Evolutionary conservation across 176 grass and related monocot species (phyloP), one percentile per base, ranked within the genome.

Genomic region (Elaeis guineensis): DNA sequence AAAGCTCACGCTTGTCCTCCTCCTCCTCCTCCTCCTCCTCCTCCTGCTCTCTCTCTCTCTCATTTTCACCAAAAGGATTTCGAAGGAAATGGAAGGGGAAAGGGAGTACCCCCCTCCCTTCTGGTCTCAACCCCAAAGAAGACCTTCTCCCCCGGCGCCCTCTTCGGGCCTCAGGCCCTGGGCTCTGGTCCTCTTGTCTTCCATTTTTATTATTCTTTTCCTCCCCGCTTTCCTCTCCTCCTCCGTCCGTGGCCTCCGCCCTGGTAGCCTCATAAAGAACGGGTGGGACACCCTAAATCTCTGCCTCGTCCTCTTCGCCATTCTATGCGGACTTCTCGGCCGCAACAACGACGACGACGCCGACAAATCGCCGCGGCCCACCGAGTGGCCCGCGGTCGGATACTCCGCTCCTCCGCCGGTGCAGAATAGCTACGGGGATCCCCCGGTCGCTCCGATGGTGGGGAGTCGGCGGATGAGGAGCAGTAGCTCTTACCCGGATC

Each of bases 261-360:
- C 62, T 14, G 72, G 35, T 1, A 44, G 63, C 1, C 35, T 59
- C 55, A 72, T 82, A 52, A 88, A 86, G 79, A 83, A 67, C 35
- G 81, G 94, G 2, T 93, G 94, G 94, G 88, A 89, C 68, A 29
- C 88, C 19, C 75, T 98, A 49, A 89, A 98, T 73, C 73, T 98
- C 22, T 79, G 71, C 67, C 79, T 98, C 32, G 93, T 98, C 21
- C 54, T 81, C 39, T 89, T 89, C 30, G 94, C 87, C 18, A 92
- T 98, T 62, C 77, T 92, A 20, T 86, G 87, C 57, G 94, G 94
- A 12, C 65, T 98, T 8, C 94, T 98, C 2, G 74, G 79, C 55
- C 81, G 88, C 61, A 70, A 62, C 32, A 72, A 54, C 0, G 68
- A 72, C 3, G 79, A 69, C 17, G 85, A 61, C 14, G 14, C 21